Evolutionary conservation across 257 asterid species (phyloP), one percentile per base, ranked within the genome.

Genomic region (Avicennia marina): DNA sequence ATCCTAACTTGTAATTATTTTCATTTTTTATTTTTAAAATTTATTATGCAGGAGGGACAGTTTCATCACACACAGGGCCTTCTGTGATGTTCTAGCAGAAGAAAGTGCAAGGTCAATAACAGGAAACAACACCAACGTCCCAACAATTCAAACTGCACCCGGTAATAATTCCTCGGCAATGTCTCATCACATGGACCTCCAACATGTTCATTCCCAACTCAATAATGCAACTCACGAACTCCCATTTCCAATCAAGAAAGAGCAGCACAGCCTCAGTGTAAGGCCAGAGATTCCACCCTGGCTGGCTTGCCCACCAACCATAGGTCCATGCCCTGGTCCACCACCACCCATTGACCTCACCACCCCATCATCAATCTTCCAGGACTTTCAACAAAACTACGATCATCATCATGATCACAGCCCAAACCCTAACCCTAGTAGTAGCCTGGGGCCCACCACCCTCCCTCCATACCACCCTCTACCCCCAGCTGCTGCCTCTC

Each of bases 41-140:
- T 13, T 45, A 36, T 36, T 13, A 10, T 34, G 21, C 90, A 90
- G 98, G 81, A 90, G 96, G 72, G 98, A 90, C 58, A 90, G 96
- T 72, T 90, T 87, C 65, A 75, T 84, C 53, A 90, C 98, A 25
- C 98, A 90, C 77, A 77, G 96, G 58, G 98, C 98, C 53, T 90
- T 84, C 62, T 90, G 98, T 66, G 96, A 87, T 66, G 98, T 89
- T 10, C 62, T 90, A 62, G 94, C 97, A 31, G 94, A 82, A 78
- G 97, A 90, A 32, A 77, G 75, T n/a, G n/a, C n/a, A n/a, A n/a
- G n/a, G n/a, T n/a, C n/a, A n/a, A n/a, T n/a, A n/a, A n/a, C n/a
- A n/a, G n/a, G n/a, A n/a, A n/a, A n/a, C n/a, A n/a, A n/a, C n/a
- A n/a, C n/a, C n/a, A n/a, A n/a, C n/a, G n/a, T n/a, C n/a, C n/a